Base-by-base conservation (phyloP, 129 eudicot genomes). In the Saussurea involucrata region DNA sequence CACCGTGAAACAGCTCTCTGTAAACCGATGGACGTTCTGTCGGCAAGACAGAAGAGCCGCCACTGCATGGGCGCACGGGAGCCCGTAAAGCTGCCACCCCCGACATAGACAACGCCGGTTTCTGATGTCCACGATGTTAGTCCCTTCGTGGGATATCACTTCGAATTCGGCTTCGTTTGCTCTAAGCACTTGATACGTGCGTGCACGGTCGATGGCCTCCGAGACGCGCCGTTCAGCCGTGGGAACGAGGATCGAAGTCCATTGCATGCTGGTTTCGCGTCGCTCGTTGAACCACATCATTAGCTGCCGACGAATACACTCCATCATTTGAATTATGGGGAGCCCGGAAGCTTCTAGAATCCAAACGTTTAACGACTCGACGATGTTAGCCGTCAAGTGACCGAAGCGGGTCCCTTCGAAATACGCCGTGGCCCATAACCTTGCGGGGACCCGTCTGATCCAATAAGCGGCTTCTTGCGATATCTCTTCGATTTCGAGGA, bases 271-370 rank as follows among this genome's bases (percentile, higher is more conserved):
- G 3, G 83, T 65, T 57, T 92, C 95, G 0, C 97, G 88, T 13
- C 97, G 69, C 44, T 89, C 92, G 24, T 92, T 92, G 46, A 92
- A 92, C 97, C 97, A 92, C 74, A 88, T 85, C 95, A 89, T 92
- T 22, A 92, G 44, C 36, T 89, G 91, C 24, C 95, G 55, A 0
- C 97, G 88, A 2, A 92, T 89, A n/a, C 82, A 77, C 66, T 92
- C 97, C 95, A 92, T 89, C 97, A 89, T 92, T 76, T 92, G 97
- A 8, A 92, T 81, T 2, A 92, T 87, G 0, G 97, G 97, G 40
- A 92, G 89, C 21, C 89, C 90, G 5, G 95, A 92, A 21, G 95
- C 95, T 76, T 92, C 97, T 0, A 78, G 81, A 22, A 92, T 85
- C 95, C 97, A 92, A 5, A 87, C 49, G 61, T 84, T 87, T 3